Evolutionary conservation across 2,329 filamentous ascomycete genomes (phyloP).

Genomic region (Beauveria varroae): DNA sequence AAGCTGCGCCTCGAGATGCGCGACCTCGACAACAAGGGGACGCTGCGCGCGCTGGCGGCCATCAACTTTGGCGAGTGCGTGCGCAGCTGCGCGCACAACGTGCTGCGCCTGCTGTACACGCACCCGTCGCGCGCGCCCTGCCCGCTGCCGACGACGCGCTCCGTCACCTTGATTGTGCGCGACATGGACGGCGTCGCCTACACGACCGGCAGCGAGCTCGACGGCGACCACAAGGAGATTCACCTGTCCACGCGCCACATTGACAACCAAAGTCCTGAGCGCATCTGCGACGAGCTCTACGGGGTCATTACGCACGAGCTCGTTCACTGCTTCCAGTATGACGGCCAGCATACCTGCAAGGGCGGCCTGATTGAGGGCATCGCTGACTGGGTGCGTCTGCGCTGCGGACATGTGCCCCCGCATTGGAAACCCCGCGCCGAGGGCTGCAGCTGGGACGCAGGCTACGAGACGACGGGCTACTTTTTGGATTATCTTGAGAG

Average conservation of each 20-base stretch:
- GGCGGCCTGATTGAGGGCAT: slow-evolving; percentile 84
- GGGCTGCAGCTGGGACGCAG: slow-evolving; percentile 67
- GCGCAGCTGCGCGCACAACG: slow-evolving; percentile 53
- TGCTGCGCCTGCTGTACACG: slow-evolving; percentile 65
- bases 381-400: slow-evolving; percentile 84
- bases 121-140: slow-evolving; percentile 33
- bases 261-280: slow-evolving; percentile 33
- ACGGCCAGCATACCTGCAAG: slow-evolving; percentile 53
- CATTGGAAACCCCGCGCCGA: slow-evolving; percentile 64
- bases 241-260: slow-evolving; percentile 80
- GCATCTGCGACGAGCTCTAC: slow-evolving; percentile 55
- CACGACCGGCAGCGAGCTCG: slow-evolving; percentile 72
- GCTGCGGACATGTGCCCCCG: slow-evolving; percentile 63
- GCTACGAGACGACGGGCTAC: slow-evolving; percentile 86
- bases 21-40: slow-evolving; percentile 52
- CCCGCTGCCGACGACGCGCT: slow-evolving; percentile 59
- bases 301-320: slow-evolving; percentile 89
- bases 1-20: slow-evolving; percentile 53
- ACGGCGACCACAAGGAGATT: slow-evolving; percentile 85
- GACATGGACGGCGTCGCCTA: slow-evolving; percentile 82
- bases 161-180: slow-evolving; percentile 75
- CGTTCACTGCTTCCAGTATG: slow-evolving; percentile 89
- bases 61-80: slow-evolving; percentile 58
- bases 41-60: slow-evolving; percentile 58
- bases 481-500: slow-evolving; percentile 82